A percentile compares a stretch with the other conserved stretches of the same genome.
These are phyloP conservation scores for Talaromyces marneffei DNA, from an alignment of 2,329 filamentous ascomycete species.

Conservation along the genomic window DNA sequence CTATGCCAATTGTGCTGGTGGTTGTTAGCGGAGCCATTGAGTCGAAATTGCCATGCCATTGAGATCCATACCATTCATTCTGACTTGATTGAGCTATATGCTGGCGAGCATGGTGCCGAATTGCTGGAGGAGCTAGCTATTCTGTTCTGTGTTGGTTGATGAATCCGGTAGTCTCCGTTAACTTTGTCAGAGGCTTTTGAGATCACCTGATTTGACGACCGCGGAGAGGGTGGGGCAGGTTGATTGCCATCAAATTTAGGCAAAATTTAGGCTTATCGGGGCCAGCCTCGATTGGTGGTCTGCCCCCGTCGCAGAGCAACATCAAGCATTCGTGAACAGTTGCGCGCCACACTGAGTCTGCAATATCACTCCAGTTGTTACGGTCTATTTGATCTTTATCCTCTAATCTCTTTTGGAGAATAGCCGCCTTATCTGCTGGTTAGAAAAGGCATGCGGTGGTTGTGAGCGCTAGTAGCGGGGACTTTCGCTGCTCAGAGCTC, in stretches of 20 bases:
- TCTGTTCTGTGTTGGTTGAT: background rate
- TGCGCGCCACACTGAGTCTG: background rate
- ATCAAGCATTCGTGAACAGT: background rate
- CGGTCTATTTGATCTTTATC: background rate
- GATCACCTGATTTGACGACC: conserved; percentile 1
- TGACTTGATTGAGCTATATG: background rate
- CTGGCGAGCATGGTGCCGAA: conserved; percentile 10
- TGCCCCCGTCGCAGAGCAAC: background rate
- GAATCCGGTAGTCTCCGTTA: background rate
- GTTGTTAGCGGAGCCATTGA: background rate
- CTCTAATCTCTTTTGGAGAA: background rate
- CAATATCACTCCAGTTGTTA: no score
- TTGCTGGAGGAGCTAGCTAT: conserved; percentile 2
- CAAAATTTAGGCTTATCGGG: conserved; percentile 8
- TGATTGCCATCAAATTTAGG: conserved; percentile 1
- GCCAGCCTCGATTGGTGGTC: conserved; percentile 2
- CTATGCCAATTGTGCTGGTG: background rate
- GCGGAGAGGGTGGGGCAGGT: background rate
- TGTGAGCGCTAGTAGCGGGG: conserved; percentile 2
- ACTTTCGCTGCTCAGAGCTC: conserved; percentile 8
- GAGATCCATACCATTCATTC: background rate
- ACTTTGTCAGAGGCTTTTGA: conserved; percentile 2
- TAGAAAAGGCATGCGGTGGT: conserved; percentile 7
- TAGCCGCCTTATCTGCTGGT: conserved; percentile 2
- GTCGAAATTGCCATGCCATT: no score